Conservation (phyloP, 2,329 filamentous ascomycete genomes). For the Epichloe baconii region DNA sequence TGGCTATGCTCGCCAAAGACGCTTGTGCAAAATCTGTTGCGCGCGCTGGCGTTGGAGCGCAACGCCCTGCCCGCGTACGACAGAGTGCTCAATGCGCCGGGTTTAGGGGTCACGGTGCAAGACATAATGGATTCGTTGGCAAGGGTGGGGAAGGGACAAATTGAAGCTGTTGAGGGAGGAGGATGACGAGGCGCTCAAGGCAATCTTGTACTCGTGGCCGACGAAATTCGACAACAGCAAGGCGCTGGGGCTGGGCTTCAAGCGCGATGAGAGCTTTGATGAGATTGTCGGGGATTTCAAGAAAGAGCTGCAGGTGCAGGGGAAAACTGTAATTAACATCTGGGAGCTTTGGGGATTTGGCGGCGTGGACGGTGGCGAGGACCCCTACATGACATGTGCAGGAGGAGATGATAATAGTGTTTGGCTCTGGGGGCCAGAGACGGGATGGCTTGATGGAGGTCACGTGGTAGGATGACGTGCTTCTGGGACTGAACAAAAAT, state of each 20-base stretch:
- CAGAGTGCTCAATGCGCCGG: constrained; percentile 30
- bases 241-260: constrained; percentile 37
- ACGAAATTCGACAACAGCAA: constrained; percentile 31
- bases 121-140: constrained; percentile 36
- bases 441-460: too few species aligned
- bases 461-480: too few species aligned
- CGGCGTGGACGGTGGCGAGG: too few species aligned
- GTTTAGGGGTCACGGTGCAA: constrained; percentile 33
- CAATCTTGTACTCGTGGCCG: constrained; percentile 39
- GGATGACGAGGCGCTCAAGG: constrained; percentile 30
- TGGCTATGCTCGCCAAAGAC: constrained; percentile 37
- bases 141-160: constrained; percentile 29
- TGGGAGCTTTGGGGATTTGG: too few species aligned
- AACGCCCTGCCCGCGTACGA: constrained; percentile 6
- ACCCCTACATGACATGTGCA: too few species aligned
- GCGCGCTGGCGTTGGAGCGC: constrained; percentile 15
- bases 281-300: constrained; percentile 12
- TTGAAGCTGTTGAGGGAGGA: constrained; percentile 29
- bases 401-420: too few species aligned
- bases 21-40: constrained; percentile 31
- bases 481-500: too few species aligned
- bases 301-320: neutral
- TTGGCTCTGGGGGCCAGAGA: too few species aligned
- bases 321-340: too few species aligned
- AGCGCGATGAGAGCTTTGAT: constrained; percentile 24